Base-by-base conservation (phyloP, 2,329 filamentous ascomycete genomes). In the Arthrobotrys musiformis region DNA sequence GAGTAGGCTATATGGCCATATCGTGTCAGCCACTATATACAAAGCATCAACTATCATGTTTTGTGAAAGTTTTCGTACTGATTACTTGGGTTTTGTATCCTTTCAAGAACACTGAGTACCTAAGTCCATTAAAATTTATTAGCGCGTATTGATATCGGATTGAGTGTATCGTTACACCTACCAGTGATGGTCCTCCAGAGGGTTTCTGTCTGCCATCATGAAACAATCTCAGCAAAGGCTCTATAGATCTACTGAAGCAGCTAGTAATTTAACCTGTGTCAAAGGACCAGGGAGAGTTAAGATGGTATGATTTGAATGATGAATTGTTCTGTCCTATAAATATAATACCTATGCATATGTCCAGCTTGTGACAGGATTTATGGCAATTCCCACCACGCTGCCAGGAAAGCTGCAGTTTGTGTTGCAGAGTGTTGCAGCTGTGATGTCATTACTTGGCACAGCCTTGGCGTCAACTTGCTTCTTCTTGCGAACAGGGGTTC, bases 31-130 rank as follows among this genome's bases (percentile, higher is more conserved):
- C 1, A 40, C 4, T 15, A 15, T 15, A n/a, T 9, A 35, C n/a
- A 11, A 40, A 13, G 24, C 19, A 24, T 33, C 11, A 35, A 22
- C n/a, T 19, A 19, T 2, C 9, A 44, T 22, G 9, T 9, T 19
- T 22, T 35, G n/a, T 17, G 22, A 11, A 26, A 0, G 17, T 2
- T 9, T 22, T 1, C 33, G 17, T 26, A 75, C 70, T 58, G 35
- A 67, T 78, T 9, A 72, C 46, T 26, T 42, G n/a, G 2, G 61
- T 61, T 42, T 72, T 78, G 42, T 78, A 72, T 17, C 54, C 67
- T 52, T 78, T 78, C 5, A 67, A 78, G 35, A 78, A 78, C 6
- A 72, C 33, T 2, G 74, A 78, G 46, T 76, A 76, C 72, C 72
- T 76, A 35, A 15, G 7, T 5, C 17, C 30, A 58, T 2, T 7